These are phyloP conservation scores for Pythium diclinum DNA, from an alignment of 352 stramenopile species.

Conservation along the genomic window DNA sequence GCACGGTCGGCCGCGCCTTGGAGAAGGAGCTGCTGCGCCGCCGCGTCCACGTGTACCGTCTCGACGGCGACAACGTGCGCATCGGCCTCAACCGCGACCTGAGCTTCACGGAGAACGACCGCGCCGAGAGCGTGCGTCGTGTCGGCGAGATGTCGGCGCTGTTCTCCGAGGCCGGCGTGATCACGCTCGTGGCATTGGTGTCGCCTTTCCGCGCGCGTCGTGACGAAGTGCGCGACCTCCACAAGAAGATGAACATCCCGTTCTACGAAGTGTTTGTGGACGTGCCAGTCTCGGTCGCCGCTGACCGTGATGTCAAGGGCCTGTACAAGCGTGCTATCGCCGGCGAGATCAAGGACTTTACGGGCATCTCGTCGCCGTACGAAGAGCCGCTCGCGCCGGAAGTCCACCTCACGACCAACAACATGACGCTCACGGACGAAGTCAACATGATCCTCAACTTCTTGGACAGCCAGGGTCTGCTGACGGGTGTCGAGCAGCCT, in stretches of 20 bases:
- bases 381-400: conserved; percentile 93
- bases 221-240: conserved; percentile 92
- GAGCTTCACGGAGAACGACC: conserved; percentile 93
- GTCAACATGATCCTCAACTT: conserved; percentile 61
- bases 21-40: conserved; percentile 94
- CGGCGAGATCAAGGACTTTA: conserved; percentile 98
- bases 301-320: conserved; percentile 97
- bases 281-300: conserved; percentile 94
- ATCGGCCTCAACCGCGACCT: conserved; percentile 98
- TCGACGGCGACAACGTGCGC: conserved; percentile 98
- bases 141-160: conserved; percentile 96
- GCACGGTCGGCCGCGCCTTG: conserved; percentile 95
- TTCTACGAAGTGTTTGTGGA: conserved; percentile 99
- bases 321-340: conserved; percentile 92
- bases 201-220: conserved; percentile 93
- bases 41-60: conserved; percentile 95
- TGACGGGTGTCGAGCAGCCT: conserved; percentile 54
- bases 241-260: conserved; percentile 91
- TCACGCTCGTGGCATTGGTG: conserved; percentile 97
- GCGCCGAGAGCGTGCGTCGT: conserved; percentile 95
- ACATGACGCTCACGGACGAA: conserved; percentile 92
- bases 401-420: conserved; percentile 94
- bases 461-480: conserved; percentile 52
- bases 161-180: conserved; percentile 95
- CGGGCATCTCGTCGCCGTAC: conserved; percentile 98